A percentile compares a stretch with the other conserved stretches of the same genome.
These are phyloP conservation scores for Kockiozyma suomiensis DNA, from an alignment of 805 yeast genomes.

Conservation along the genomic window DNA sequence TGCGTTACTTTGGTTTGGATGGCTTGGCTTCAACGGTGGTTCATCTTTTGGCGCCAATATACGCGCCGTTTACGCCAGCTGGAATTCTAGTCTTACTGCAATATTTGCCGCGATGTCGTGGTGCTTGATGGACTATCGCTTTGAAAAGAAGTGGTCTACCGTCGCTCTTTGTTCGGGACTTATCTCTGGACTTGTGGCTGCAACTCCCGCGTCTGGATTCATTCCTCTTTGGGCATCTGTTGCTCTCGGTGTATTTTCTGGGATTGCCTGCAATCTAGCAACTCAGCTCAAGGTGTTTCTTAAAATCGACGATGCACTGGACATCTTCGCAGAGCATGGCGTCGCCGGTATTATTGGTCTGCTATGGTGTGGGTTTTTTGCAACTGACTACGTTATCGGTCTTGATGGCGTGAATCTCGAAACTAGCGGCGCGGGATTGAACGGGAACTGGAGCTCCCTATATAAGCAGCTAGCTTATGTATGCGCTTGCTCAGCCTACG, in stretches of 20 bases:
- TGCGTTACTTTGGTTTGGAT: constrained; percentile 84
- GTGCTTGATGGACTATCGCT: constrained; percentile 85
- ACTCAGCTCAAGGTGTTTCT: constrained; percentile 82
- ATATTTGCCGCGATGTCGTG: constrained; percentile 89
- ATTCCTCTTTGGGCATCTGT: constrained; percentile 92
- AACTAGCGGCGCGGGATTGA: constrained; percentile 89
- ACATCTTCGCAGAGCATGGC: constrained; percentile 97
- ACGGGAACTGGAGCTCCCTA: constrained; percentile 87
- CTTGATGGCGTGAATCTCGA: constrained; percentile 62
- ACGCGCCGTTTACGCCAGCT: constrained; percentile 83
- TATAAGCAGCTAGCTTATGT: constrained; percentile 86
- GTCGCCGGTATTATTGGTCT: constrained; percentile 91
- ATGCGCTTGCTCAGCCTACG: constrained; percentile 72
- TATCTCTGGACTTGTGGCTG: constrained; percentile 94
- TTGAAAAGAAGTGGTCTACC: constrained; percentile 88
- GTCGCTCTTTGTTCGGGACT: constrained; percentile 97
- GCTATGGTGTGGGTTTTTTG: constrained; percentile 83
- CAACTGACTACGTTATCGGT: constrained; percentile 88
- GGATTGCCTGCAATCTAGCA: constrained; percentile 82
- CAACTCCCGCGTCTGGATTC: constrained; percentile 91
- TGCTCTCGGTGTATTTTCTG: constrained; percentile 77
- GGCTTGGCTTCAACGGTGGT: constrained; percentile 97
- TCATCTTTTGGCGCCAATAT: constrained; percentile 80
- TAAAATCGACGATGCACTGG: constrained; percentile 87
- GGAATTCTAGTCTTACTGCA: constrained; percentile 89